Percentiles rank a stretch among this genome's conserved stretches.
Evolutionary conservation across 495 filamentous ascomycete species (phyloP).

Genomic region (Bathelium albidoporum): DNA sequence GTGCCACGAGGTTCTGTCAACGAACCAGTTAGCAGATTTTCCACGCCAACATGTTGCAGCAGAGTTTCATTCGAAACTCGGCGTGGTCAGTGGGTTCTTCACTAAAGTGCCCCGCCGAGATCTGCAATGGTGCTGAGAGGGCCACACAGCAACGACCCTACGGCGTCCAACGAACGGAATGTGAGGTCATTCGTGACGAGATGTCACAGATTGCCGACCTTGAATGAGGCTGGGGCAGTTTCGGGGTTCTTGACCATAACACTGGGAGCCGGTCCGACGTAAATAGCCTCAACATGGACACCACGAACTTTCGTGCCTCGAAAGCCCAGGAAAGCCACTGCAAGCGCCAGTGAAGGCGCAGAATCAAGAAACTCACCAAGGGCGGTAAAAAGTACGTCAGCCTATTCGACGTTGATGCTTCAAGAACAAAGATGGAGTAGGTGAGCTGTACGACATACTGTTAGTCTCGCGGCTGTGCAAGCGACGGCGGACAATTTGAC

Average conservation of each 20-base stretch:
- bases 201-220: background rate
- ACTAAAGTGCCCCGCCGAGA: background rate
- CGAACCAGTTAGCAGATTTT: background rate
- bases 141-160: background rate
- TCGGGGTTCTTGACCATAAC: background rate
- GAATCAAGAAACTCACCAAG: constrained; percentile 24
- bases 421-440: constrained; percentile 33
- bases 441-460: constrained; percentile 14
- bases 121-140: background rate
- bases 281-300: background rate
- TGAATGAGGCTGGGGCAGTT: background rate
- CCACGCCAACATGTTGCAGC: background rate
- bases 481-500: background rate
- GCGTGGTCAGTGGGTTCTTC: background rate
- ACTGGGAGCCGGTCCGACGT: background rate
- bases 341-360: constrained; percentile 1
- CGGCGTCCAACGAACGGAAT: background rate
- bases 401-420: constrained; percentile 32
- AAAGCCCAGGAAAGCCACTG: background rate
- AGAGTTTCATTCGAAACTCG: background rate
- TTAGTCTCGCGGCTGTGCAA: constrained; percentile 14
- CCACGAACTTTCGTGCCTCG: background rate
- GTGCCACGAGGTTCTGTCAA: constrained; percentile 67
- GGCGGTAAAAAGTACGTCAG: constrained; percentile 34
- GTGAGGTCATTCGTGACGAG: background rate